Evolutionary conservation across 305 asterid genomes (phyloP), one percentile per base, ranked within the genome.

Genomic region (Fraxinus baroniana): DNA sequence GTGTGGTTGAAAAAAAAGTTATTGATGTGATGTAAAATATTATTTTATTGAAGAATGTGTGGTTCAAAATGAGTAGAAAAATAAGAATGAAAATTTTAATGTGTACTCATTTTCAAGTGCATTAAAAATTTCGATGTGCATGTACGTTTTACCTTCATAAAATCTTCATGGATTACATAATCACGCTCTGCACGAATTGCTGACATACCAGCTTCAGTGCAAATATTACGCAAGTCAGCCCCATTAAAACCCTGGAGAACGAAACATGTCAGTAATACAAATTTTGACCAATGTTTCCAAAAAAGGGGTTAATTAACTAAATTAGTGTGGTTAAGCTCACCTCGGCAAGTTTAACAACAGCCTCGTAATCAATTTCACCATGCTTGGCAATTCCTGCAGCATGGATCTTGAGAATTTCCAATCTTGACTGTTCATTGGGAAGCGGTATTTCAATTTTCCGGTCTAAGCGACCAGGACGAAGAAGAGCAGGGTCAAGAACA

Each of bases 341-440:
- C 95, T 96, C 99, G 79, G 99, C 99, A 76, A 94, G 98, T 87
- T 96, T 96, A 75, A 96, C 93, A 84, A 95, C 97, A 78, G 98
- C 97, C 85, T 96, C 98, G 28, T 96, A 96, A 87, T 94, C 98
- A 84, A 94, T 96, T 88, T 96, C 98, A 73, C 99, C 99, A 75
- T 96, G 99, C 84, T 96, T 96, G 77, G 99, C 99, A 70, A 94
- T 94, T 86, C 98, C 98, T 82, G 97, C 87, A 39, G 98, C 98
- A 87, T 95, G 98, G 77, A 93, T 95, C 87, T 93, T 95, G 41
- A 95, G 94, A 86, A 93, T 92, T 85, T 96, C 98, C 97, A 91
- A 88, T 84, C 99, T 93, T 44, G 99, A 96, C 82, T 96, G 99
- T 84, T 95, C 99, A 84, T 94, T 93, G 33, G 98, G 98, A 85